Evolutionary conservation across 768 basidiomycete species (phyloP), one percentile per base, ranked within the genome.

Genomic region (Russula vinacea): DNA sequence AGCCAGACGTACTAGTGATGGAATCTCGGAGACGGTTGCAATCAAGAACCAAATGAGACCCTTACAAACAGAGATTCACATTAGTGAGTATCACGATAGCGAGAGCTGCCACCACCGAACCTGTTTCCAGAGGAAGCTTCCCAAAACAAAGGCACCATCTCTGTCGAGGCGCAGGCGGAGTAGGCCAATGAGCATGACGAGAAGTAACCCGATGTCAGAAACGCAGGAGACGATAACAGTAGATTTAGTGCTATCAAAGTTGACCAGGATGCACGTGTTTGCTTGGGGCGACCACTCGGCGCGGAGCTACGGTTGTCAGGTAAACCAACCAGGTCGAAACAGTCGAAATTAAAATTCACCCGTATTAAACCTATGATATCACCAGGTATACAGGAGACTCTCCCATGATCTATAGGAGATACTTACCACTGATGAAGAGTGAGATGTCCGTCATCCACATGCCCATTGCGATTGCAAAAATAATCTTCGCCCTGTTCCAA

Each of bases 41-140:
- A 54, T 0, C 1, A 61, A 24, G 13, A 56, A 17, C 58, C 60
- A 61, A 26, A 65, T 51, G 35, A 65, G 47, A 39, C 58, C 51
- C 51, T 60, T n/a, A 16, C 13, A 10, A 39, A 52, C 11, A 24
- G 14, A 33, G n/a, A n/a, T 19, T 37, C 3, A 51, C 19, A 37
- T 37, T 26, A 19, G 8, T 19, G 13, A 44, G 33, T 29, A 53
- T 17, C 39, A 33, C n/a, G 9, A 0, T 22, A 50, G 17, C 9
- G 32, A 5, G 8, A 40, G 32, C 16, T 2, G n/a, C 19, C 5
- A 33, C 14, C n/a, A 17, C 7, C 32, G 1, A 17, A 60, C 64
- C 59, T 56, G 64, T 26, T 37, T 52, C 52, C 53, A 60, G 1
- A 65, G 35, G 26, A 65, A 17, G 1, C 44, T 29, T 8, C 19